A percentile compares a stretch with the other conserved stretches of the same genome.
phyloP scores from a whole-genome alignment of 805 yeast genomes.

The Metschnikowia arizonensis region DNA sequence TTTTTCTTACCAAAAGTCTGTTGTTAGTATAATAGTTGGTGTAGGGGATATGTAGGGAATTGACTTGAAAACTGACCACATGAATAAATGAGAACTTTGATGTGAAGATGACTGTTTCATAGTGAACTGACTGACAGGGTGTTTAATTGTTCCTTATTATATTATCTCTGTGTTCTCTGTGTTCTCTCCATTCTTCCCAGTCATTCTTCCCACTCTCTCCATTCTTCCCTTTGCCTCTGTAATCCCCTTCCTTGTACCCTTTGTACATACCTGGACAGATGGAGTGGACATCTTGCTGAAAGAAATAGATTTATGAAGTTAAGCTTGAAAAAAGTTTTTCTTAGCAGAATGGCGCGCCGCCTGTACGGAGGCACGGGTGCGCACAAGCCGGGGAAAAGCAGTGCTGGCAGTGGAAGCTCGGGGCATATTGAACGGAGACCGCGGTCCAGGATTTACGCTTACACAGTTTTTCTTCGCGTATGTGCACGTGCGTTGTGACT shows the following conservation, averaged over 20 bases:
- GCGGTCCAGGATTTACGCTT: constrained; percentile 9
- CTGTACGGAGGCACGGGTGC: constrained; percentile 10
- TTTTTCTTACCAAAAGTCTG: constrained; percentile 99
- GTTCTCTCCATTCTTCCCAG: no score
- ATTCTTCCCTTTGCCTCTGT: no score
- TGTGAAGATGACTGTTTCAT: no score
- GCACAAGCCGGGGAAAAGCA: not conserved
- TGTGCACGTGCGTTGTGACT: not conserved
- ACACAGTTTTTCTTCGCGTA: not conserved
- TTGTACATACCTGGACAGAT: constrained; percentile 82
- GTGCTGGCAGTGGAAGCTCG: not conserved
- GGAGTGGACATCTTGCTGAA: constrained; percentile 62
- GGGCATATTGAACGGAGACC: not conserved
- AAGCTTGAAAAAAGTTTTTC: constrained; percentile 20
- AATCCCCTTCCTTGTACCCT: no score
- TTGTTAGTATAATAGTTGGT: constrained; percentile 8
- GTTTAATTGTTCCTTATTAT: no score
- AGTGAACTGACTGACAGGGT: no score
- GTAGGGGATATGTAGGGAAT: no score
- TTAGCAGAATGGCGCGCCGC: constrained; percentile 4
- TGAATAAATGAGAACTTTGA: no score
- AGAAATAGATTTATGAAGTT: constrained; percentile 39
- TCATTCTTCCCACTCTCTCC: no score
- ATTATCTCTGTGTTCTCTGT: no score
- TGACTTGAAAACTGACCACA: no score